Conservation (phyloP, 345 rosid species). For the Punica granatum region DNA sequence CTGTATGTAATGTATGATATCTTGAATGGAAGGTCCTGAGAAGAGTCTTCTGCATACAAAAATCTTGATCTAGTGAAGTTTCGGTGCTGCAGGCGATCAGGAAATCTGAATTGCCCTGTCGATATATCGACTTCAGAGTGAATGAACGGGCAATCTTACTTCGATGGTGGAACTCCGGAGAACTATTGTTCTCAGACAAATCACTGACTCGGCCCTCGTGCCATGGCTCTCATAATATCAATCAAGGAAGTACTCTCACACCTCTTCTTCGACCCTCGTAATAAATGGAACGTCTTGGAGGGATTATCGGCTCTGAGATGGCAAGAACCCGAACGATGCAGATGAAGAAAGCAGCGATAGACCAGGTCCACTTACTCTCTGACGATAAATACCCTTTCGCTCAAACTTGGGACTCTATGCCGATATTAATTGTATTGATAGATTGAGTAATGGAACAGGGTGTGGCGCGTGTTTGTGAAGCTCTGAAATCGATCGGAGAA, state of each 20-base stretch:
- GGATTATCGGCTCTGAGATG: not conserved
- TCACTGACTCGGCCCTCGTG: not conserved
- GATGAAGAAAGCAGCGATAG: constrained; percentile 9
- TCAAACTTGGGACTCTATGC: not conserved
- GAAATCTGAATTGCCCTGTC: not conserved
- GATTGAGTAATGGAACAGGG: constrained; percentile 7
- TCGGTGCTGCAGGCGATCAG: not conserved
- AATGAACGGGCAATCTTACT: not conserved
- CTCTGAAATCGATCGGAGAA: constrained; percentile 10
- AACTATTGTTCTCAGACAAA: not conserved
- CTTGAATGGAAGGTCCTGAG: not conserved
- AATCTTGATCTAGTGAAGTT: not conserved
- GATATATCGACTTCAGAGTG: not conserved
- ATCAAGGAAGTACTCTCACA: constrained; percentile 2
- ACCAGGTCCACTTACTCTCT: not conserved
- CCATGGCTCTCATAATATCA: not conserved
- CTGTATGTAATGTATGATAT: too few relatives aligned
- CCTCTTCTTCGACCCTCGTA: not conserved
- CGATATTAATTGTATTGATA: not conserved
- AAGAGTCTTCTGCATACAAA: not conserved
- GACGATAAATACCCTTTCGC: not conserved
- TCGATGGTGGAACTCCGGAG: not conserved
- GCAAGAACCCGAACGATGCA: not conserved
- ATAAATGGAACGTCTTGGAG: not conserved
- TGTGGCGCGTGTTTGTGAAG: constrained; percentile 7